Conservation (phyloP, 306 rosid genomes). For the Prunus davidiana region DNA sequence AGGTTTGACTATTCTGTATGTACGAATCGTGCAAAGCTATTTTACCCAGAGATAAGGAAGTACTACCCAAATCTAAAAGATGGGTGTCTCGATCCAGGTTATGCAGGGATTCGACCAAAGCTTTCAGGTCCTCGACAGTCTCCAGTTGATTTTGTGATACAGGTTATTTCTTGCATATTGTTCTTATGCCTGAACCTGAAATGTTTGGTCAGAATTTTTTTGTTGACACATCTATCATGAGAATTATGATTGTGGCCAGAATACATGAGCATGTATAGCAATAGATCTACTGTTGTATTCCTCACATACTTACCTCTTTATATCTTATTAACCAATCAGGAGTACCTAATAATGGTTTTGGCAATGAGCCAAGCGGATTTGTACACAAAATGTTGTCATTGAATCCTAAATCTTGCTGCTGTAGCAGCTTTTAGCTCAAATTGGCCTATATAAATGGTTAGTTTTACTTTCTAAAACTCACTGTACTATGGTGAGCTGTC, state of each 20-base stretch:
- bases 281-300: neutral
- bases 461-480: neutral
- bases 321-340: neutral
- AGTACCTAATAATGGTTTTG: neutral
- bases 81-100: conserved; percentile 72
- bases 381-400: neutral
- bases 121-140: conserved; percentile 72
- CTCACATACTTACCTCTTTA: neutral
- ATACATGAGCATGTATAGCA: neutral
- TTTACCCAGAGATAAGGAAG: conserved; percentile 75
- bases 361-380: neutral
- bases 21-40: conserved; percentile 40
- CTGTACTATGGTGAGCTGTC: neutral
- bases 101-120: conserved; percentile 93
- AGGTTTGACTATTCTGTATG: conserved; percentile 82
- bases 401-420: neutral
- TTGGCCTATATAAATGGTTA: neutral
- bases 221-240: neutral
- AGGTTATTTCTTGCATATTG: conserved; percentile 42
- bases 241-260: neutral
- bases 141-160: conserved; percentile 74
- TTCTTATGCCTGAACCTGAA: neutral
- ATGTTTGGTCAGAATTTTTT: neutral
- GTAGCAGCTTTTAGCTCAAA: neutral
- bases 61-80: conserved; percentile 78